phyloP scores from a whole-genome alignment of 2,329 filamentous ascomycete species.

The Fusarium concolor region DNA sequence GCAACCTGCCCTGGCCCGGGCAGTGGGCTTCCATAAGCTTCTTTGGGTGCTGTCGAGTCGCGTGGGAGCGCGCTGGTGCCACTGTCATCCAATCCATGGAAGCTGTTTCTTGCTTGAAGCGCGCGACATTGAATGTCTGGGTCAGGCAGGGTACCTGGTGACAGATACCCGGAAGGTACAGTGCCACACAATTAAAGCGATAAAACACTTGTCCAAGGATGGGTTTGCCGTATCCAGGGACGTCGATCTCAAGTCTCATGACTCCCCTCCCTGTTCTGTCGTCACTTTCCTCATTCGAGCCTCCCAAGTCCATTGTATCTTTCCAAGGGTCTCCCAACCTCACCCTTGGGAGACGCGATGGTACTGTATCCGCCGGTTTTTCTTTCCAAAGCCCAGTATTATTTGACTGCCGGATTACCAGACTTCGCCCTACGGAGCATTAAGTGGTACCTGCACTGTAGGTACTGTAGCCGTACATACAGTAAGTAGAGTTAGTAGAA shows the following conservation, averaged over 20 bases:
- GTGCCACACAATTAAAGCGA: neutral
- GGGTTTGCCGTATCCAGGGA: conserved; percentile 16
- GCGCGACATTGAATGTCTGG: conserved; percentile 20
- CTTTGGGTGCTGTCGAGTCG: conserved; percentile 30
- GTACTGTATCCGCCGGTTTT: neutral
- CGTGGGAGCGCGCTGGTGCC: conserved; percentile 27
- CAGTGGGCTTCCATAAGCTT: conserved; percentile 15
- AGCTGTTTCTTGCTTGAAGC: conserved; percentile 13
- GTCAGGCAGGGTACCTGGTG: conserved; percentile 10
- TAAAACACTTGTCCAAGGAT: conserved; percentile 17
- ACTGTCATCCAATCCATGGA: conserved; percentile 27
- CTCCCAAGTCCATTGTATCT: conserved; percentile 13
- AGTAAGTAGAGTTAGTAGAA: neutral
- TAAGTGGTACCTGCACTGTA: conserved; percentile 31
- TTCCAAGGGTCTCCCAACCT: conserved; percentile 35
- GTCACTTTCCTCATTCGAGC: conserved; percentile 42
- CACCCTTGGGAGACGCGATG: conserved; percentile 8
- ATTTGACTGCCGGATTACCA: conserved; percentile 20
- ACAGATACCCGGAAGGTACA: conserved; percentile 13
- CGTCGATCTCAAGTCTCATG: conserved; percentile 40
- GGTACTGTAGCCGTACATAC: conserved; percentile 17
- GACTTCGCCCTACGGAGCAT: conserved; percentile 19
- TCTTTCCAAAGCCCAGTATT: neutral
- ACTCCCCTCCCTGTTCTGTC: conserved; percentile 38
- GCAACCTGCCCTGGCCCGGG: neutral